Evolutionary conservation across 306 rosid genomes (phyloP), one percentile per base, ranked within the genome.

Genomic region (Styphnolobium japonicum): DNA sequence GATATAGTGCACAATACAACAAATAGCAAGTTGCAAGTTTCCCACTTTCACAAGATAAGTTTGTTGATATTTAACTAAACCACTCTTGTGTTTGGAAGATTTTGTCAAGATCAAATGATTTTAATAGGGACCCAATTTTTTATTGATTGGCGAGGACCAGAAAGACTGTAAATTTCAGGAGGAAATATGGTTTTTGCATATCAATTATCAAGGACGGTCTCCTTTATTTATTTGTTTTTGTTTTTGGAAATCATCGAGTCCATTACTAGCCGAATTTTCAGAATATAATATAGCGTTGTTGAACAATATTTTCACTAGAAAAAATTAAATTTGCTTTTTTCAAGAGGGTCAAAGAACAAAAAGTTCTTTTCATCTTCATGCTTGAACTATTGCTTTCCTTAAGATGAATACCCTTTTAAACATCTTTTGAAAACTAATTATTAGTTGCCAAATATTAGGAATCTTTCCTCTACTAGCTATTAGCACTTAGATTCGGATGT

Each of bases 31-130:
- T 72, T 83, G 72, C 80, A 72, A 58, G 34, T 61, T 70, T 71
- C 49, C 75, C 33, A 82, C 71, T 48, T 45, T 4, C 57, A 34
- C 49, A 39, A 45, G 48, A 63, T 83, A 71, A 52, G 10, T 16
- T 3, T 72, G 51, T 78, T 78, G 86, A 78, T 80, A 65, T 83
- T 72, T 78, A 78, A 73, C 77, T 56, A 46, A 73, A 70, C 74
- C 14, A 23, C 66, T 3, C 31, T 36, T 72, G 42, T 15, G 42
- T 72, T 57, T 23, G 19, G 66, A 72, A 45, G 31, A 55, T 72
- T 82, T 72, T 66, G 62, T 72, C 83, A 72, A 78, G 73, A 22
- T 29, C 70, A 14, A 60, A 83, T 83, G 1, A 64, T 83, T 69
- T 72, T 40, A 0, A 12, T 56, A 70, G 19, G 46, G n/a, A 51